Base-by-base conservation (phyloP, 768 basidiomycete genomes). In the Boletus edulis region DNA sequence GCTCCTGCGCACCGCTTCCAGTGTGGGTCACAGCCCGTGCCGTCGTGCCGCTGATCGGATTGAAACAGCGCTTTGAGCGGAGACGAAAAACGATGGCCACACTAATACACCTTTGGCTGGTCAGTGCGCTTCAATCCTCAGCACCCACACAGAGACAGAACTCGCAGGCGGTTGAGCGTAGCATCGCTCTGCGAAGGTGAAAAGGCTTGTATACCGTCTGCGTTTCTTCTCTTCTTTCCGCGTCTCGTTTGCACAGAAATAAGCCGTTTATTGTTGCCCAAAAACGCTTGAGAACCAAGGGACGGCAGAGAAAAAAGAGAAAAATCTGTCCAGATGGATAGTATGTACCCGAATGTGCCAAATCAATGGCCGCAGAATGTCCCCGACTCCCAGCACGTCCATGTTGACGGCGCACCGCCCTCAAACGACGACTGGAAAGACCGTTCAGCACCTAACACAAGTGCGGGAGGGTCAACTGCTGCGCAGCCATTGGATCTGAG, bases 261-360 rank as follows among this genome's bases (percentile, higher is more conserved):
- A 76, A 76, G 74, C 75, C 69, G 66, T 70, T 69, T 74, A 75
- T 70, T 69, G 68, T 72, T 73, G 64, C 73, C 68, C 69, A 67
- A 69, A 71, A 72, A 66, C 73, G 74, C 75, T 73, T 75, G 69
- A 76, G 73, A 75, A 64, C 68, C 66, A 62, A 64, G 67, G 61
- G 61, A 60, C 69, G 64, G 59, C 71, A 72, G 68, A 70, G 70
- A 72, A 76, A 74, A 77, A 73, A 68, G 50, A 56, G 54, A 69
- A 69, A 34, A 73, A 70, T 67, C 67, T 65, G 65, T 73, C 72
- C 69, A 62, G 67, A 70, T 69, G 73, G 77, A 72, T 69, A 70
- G 68, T 70, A 78, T 79, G 77, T 79, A 73, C 72, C 66, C 76
- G 66, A 75, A 70, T 73, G 72, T 69, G 68, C 66, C 77, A 62